A percentile compares a stretch with the other conserved stretches of the same genome.
Evolutionary conservation across 2,329 filamentous ascomycete species (phyloP).

Genomic region (Cadophora gregata): DNA sequence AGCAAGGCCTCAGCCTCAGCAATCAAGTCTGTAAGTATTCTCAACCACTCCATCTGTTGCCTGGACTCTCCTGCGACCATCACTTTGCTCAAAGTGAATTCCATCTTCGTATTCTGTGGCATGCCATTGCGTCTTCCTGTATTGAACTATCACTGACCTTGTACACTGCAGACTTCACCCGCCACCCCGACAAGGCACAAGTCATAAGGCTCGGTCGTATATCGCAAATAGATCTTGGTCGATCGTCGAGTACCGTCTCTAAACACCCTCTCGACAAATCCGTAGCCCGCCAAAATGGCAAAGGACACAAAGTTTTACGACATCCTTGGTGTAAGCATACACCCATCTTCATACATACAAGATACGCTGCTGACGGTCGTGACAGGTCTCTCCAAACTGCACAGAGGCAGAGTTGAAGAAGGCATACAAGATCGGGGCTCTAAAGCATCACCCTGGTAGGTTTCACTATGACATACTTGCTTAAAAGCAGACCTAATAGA

Average conservation of each 20-base stretch:
- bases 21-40: constrained; percentile 21
- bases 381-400: constrained; percentile 76
- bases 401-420: constrained; percentile 90
- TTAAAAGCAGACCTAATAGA: constrained; percentile 25
- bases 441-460: constrained; percentile 85
- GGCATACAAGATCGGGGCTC: constrained; percentile 81
- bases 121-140: constrained; percentile 7
- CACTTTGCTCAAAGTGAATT: not conserved
- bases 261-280: constrained; percentile 24
- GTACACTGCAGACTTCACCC: constrained; percentile 15
- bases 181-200: constrained; percentile 18
- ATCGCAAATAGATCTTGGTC: constrained; percentile 13
- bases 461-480: constrained; percentile 32
- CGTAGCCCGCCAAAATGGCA: constrained; percentile 63
- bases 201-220: constrained; percentile 11
- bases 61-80: constrained; percentile 12
- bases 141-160: constrained; percentile 12
- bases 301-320: constrained; percentile 84
- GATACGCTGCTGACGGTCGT: constrained; percentile 42
- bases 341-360: constrained; percentile 1
- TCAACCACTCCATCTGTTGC: constrained; percentile 14
- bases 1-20: constrained; percentile 33
- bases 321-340: constrained; percentile 69
- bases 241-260: constrained; percentile 11
- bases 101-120: not conserved